Base-by-base conservation (phyloP, 352 stramenopile genomes). In the Phytophthora quininea region DNA sequence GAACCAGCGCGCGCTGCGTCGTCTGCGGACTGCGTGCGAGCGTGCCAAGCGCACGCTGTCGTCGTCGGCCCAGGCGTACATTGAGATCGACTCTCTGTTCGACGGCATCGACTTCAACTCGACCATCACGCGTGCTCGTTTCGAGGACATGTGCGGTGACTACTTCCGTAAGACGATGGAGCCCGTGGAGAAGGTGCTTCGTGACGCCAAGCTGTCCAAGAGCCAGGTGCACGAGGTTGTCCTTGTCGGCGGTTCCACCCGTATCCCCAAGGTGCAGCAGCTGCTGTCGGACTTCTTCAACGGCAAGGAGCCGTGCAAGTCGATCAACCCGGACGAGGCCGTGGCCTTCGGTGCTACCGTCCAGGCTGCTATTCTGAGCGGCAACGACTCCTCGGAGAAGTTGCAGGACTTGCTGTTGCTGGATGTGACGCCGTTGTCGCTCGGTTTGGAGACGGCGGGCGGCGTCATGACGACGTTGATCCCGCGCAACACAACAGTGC, bases 1-100 rank as follows among this genome's bases (percentile, higher is more conserved):
- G 40, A 97, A 98, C 87, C 76, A 97, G 71, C 86, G 93, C 43
- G 91, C 95, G 4, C 67, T 98, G 24, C 88, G 91, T 74, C 89
- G 95, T 70, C 83, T 98, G 27, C 89, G 94, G 53, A 98, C 90
- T 37, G 90, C 91, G 3, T 98, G 93, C 71, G 96, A 98, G 77
- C 84, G 94, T 48, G 95, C 96, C 31, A 99, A 99, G 91, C 88
- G 93, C 52, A 97, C 92, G 40, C 80, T 99, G 14, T 98, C 92
- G 27, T 90, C 81, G 24, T 97, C 89, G 35, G 96, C 92, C 6
- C 90, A 98, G 78, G 92, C 94, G 8, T 92, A 97, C 77, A 97
- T 98, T 60, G 93, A 98, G 69, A 98, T 98, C 67, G 95, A 98
- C 71, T 96, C 83, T 12, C 86, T 98, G 27, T 97, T 89, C 67